Percentiles rank a stretch among this genome's conserved stretches.
Conservation (phyloP, 352 stramenopile genomes). For the Phytophthora sp. region DNA sequence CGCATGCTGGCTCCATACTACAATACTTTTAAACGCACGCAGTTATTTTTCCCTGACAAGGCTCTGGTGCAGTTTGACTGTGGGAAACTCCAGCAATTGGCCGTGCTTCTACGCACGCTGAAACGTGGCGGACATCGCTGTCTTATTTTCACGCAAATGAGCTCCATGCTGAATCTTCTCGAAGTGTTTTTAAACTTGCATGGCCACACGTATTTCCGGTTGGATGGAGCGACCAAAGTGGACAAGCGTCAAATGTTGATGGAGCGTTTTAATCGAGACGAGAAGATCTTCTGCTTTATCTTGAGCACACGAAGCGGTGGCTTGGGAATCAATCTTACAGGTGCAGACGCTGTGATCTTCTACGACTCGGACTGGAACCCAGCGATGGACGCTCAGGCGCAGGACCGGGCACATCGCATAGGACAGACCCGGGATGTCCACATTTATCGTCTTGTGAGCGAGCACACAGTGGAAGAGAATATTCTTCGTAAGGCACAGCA, state of each 20-base stretch:
- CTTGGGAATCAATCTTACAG: slow-evolving; percentile 98
- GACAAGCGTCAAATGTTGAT: slow-evolving; percentile 97
- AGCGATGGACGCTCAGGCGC: slow-evolving; percentile 94
- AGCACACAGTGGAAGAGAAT: slow-evolving; percentile 99
- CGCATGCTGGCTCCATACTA: slow-evolving; percentile 56
- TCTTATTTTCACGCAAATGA: slow-evolving; percentile 99
- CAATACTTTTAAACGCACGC: slow-evolving; percentile 75
- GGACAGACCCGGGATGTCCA: slow-evolving; percentile 98
- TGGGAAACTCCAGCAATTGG: slow-evolving; percentile 91
- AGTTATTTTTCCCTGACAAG: slow-evolving; percentile 98
- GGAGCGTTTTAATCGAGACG: slow-evolving; percentile 98
- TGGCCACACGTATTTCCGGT: slow-evolving; percentile 97
- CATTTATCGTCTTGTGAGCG: slow-evolving; percentile 98
- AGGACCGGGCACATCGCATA: slow-evolving; percentile 98
- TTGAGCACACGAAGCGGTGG: slow-evolving; percentile 97
- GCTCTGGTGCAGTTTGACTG: slow-evolving; percentile 98
- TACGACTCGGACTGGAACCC: slow-evolving; percentile 96
- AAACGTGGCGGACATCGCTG: slow-evolving; percentile 94
- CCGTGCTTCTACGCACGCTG: slow-evolving; percentile 94
- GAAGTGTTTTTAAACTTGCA: slow-evolving; percentile 99
- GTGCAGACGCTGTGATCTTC: slow-evolving; percentile 94
- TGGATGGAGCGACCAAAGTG: slow-evolving; percentile 97
- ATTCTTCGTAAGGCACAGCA: slow-evolving; percentile 99
- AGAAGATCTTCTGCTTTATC: slow-evolving; percentile 99
- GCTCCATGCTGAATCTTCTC: slow-evolving; percentile 99